Conservation (phyloP, 2,329 filamentous ascomycete genomes). For the Nothophoma quercina region DNA sequence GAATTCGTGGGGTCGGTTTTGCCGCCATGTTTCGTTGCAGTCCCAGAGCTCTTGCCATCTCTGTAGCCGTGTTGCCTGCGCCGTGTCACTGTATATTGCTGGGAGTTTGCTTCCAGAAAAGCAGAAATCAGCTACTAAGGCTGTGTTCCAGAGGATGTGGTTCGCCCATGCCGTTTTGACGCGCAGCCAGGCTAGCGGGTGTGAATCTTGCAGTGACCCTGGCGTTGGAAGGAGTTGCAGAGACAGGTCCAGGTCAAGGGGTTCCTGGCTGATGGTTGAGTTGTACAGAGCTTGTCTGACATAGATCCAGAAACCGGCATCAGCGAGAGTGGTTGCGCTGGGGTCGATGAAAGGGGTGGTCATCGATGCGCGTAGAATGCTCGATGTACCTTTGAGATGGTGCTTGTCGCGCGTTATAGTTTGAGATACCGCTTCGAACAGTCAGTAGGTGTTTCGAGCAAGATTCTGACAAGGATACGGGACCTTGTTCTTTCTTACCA, state of each 20-base stretch:
- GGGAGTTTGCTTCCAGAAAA: slow-evolving; percentile 25
- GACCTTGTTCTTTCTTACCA: too few relatives aligned
- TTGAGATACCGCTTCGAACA: slow-evolving; percentile 22
- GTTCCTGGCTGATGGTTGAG: slow-evolving; percentile 41
- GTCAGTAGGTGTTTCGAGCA: too few relatives aligned
- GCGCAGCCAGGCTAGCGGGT: slow-evolving; percentile 32
- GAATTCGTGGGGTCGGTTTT: slow-evolving; percentile 31
- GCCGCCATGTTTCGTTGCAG: slow-evolving; percentile 29
- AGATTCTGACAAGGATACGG: too few relatives aligned
- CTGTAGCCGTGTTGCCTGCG: background rate
- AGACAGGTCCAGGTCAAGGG: slow-evolving; percentile 39
- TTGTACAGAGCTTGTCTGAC: slow-evolving; percentile 43
- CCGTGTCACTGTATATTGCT: slow-evolving; percentile 4
- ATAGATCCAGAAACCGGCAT: slow-evolving; percentile 46
- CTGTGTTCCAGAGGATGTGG: slow-evolving; percentile 39
- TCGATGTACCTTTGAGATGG: slow-evolving; percentile 39
- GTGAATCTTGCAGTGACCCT: slow-evolving; percentile 23
- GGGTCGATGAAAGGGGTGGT: slow-evolving; percentile 35
- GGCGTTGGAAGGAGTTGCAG: slow-evolving; percentile 31
- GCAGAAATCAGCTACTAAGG: slow-evolving; percentile 38
- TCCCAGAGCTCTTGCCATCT: slow-evolving; percentile 37
- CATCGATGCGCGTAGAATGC: slow-evolving; percentile 39
- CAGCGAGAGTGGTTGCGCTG: slow-evolving; percentile 37
- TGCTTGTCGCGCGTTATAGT: slow-evolving; percentile 35
- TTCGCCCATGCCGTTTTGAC: slow-evolving; percentile 43